Conservation (phyloP, 1,284 basidiomycete species). For the Dichomitus squalens region DNA sequence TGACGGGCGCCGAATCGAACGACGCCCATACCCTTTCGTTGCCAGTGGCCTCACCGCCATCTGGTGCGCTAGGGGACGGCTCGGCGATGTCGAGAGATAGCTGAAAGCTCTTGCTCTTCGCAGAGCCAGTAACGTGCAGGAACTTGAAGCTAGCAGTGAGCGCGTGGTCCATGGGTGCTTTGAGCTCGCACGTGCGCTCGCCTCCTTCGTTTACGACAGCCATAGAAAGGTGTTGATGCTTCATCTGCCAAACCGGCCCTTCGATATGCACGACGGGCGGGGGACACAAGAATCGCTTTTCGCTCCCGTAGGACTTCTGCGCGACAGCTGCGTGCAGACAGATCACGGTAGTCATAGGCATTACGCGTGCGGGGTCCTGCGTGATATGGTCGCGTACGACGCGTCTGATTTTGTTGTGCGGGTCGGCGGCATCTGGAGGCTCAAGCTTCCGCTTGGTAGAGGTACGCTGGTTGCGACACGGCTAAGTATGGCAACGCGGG, state of each 20-base stretch:
- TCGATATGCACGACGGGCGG: slow-evolving; percentile 88
- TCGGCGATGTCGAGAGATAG: slow-evolving; percentile 83
- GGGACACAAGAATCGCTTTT: slow-evolving; percentile 90
- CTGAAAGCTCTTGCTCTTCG: slow-evolving; percentile 88
- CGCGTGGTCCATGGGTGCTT: slow-evolving; percentile 76
- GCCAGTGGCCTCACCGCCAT: slow-evolving; percentile 49
- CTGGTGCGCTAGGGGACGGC: slow-evolving; percentile 55
- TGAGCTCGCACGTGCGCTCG: slow-evolving; percentile 81
- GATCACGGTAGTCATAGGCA: slow-evolving; percentile 87
- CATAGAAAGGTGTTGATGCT: slow-evolving; percentile 81
- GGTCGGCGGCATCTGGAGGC: slow-evolving; percentile 64
- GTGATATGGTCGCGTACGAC: slow-evolving; percentile 78
- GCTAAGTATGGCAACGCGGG: slow-evolving; percentile 5
- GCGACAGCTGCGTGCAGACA: slow-evolving; percentile 89
- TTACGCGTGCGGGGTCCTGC: slow-evolving; percentile 68
- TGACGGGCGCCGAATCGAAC: slow-evolving; percentile 89
- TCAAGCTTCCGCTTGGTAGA: slow-evolving; percentile 75
- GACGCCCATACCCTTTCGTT: slow-evolving; percentile 82
- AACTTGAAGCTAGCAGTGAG: slow-evolving; percentile 90
- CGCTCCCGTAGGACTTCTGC: slow-evolving; percentile 90
- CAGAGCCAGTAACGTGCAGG: slow-evolving; percentile 85
- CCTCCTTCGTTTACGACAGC: slow-evolving; percentile 83
- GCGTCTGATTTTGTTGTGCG: slow-evolving; percentile 77
- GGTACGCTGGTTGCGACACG: slow-evolving; percentile 32
- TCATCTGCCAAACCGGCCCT: slow-evolving; percentile 81